Evolutionary conservation across 768 basidiomycete genomes (phyloP).

Genomic region (Lenzites betulinus): DNA sequence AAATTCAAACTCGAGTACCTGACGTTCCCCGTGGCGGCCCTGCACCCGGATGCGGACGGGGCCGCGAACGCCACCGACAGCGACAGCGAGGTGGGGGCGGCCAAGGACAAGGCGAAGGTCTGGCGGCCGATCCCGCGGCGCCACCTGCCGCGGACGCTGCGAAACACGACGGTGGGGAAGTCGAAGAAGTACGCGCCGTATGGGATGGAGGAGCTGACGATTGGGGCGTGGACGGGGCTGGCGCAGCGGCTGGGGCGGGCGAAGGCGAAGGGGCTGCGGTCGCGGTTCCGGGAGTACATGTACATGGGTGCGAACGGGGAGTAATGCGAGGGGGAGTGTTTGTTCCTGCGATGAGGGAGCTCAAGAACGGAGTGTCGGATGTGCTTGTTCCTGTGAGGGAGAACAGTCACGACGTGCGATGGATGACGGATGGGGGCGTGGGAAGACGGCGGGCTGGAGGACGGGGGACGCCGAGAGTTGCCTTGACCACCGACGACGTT

Average conservation of each 20-base stretch:
- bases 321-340: slow-evolving; percentile 16
- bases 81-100: slow-evolving; percentile 12
- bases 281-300: slow-evolving; percentile 73
- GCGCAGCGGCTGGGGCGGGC: slow-evolving; percentile 60
- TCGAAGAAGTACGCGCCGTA: slow-evolving; percentile 68
- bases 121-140: slow-evolving; percentile 56
- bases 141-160: slow-evolving; percentile 55
- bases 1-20: slow-evolving; percentile 78
- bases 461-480: slow-evolving; percentile 35
- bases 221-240: slow-evolving; percentile 69
- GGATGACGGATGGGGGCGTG: background rate
- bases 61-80: slow-evolving; percentile 13
- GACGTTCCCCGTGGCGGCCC: slow-evolving; percentile 52
- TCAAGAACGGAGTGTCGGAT: too few species aligned
- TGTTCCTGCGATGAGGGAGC: slow-evolving; percentile 20
- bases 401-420: slow-evolving; percentile 5
- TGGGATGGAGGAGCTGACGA: slow-evolving; percentile 73
- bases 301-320: slow-evolving; percentile 48
- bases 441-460: slow-evolving; percentile 4
- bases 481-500: slow-evolving; percentile 54
- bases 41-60: slow-evolving; percentile 38
- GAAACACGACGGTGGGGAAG: slow-evolving; percentile 42
- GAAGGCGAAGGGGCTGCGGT: slow-evolving; percentile 56
- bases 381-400: too few species aligned
- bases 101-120: slow-evolving; percentile 23